Base-by-base conservation (phyloP, 2,329 filamentous ascomycete genomes). In the Ophiostoma novo-ulmi region DNA sequence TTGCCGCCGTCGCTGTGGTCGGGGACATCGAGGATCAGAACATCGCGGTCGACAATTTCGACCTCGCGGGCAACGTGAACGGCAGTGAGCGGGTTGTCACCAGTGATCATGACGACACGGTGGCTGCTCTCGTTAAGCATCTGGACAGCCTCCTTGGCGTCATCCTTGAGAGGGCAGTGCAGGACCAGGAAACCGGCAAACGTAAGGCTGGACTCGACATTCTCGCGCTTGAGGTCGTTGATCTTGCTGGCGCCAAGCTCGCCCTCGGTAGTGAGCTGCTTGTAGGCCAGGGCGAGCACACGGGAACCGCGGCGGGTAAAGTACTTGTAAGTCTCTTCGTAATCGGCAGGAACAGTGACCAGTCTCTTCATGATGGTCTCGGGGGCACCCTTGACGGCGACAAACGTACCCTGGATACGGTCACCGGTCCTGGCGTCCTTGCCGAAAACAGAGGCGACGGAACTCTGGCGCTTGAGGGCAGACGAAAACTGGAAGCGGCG, bases 121-220 rank as follows among this genome's bases (percentile, higher is more conserved):
- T 99, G 95, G 81, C 94, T 98, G 81, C 94, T 98, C 83, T 99
- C 95, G 78, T 97, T 99, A 76, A 99, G 86, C 93, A 98, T 97
- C 74, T 91, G 92, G 58, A 99, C 92, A 55, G 95, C 89, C 79
- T 95, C 90, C 81, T 96, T 91, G 66, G 95, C 95, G 79, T 99
- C 95, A 36, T 97, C 94, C 82, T 99, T 99, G 71, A 99, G 85
- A 5, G 95, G 95, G 77, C 93, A 97, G 79, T 97, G 94, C 39
- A 99, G 84, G 69, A 99, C 93, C 73, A 99, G 83, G 83, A 99
- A 99, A 72, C 95, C 95, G 72, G 95, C 95, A 80, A 99, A 99
- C 26, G 86, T 88, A 67, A 99, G 83, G 35, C 91, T 88, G 67
- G 87, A 87, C 79, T 99, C 95, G 26, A 98, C 91, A 70, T 94